Evolutionary conservation across 108 stramenopile genomes (phyloP), one percentile per base, ranked within the genome.

Genomic region (Cyclotella baltica): DNA sequence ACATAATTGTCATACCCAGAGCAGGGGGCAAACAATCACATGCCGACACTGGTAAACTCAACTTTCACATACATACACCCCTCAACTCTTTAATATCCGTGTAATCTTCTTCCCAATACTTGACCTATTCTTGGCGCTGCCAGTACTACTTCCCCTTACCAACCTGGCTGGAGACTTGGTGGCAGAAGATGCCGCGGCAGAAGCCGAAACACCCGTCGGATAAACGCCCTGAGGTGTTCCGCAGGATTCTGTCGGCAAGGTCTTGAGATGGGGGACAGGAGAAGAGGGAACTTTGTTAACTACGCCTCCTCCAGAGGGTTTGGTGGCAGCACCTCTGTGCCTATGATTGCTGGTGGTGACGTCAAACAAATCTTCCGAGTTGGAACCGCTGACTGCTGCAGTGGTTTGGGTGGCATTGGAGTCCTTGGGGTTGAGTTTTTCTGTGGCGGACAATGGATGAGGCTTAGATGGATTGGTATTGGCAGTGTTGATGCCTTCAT

Each of bases 311-410:
- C 23, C 55, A 2, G 20, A 3, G 22, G 22, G 11, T n/a, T 55
- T 6, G 23, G 25, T 55, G 2, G 4, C 11, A 11, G 11, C 23
- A 10, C 1, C 23, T 55, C 25, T 2, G 10, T 43, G 6, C 40
- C 13, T 6, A 6, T 13, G 40, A 43, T 43, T 43, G 13, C 10
- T 10, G 3, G 20, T 33, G 1, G 31, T 61, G 33, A 34, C 33
- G 34, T 61, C 59, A 61, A 61, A 61, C 33, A 61, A 61, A 34
- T 61, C 59, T 61, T 61, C 59, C 1, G 59, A 61, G 4, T 16
- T 34, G 15, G 31, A 34, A 1, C 31, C 59, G 33, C 59, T 61
- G 20, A 56, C 25, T n/a, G 59, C 31, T 8, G 59, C 59, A n/a
- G 59, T 61, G 20, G 19, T 61, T 22, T 61, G 59, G 0, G 59